Percentiles rank a stretch among this genome's conserved stretches.
phyloP scores from a whole-genome alignment of 2,329 filamentous ascomycete genomes.

The Xylariaceae sp. region DNA sequence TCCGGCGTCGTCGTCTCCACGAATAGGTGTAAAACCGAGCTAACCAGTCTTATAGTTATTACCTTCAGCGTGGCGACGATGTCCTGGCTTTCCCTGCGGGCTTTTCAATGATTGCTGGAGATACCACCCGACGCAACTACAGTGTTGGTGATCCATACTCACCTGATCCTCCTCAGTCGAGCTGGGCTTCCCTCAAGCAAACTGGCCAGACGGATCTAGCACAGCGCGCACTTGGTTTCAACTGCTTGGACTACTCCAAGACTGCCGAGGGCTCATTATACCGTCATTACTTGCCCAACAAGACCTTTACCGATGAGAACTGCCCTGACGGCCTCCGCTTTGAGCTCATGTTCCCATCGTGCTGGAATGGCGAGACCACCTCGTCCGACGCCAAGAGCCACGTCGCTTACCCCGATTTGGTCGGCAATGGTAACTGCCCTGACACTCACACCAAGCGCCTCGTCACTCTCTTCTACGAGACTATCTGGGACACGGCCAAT shows the following conservation, averaged over 20 bases:
- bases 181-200: conserved; percentile 63
- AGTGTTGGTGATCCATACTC: conserved; percentile 64
- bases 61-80: conserved; percentile 65
- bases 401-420: conserved; percentile 73
- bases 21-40: neutral
- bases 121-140: conserved; percentile 66
- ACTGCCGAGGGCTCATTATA: conserved; percentile 70
- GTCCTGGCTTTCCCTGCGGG: conserved; percentile 72
- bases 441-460: conserved; percentile 64
- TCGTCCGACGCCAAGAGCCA: conserved; percentile 59
- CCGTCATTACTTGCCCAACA: conserved; percentile 79
- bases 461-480: conserved; percentile 79
- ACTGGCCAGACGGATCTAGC: conserved; percentile 65
- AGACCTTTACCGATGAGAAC: conserved; percentile 74
- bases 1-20: too few relatives aligned
- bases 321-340: conserved; percentile 79
- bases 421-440: conserved; percentile 76
- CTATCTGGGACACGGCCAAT: conserved; percentile 72
- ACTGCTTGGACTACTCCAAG: conserved; percentile 80
- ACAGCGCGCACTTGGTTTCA: conserved; percentile 88
- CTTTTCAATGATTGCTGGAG: conserved; percentile 82
- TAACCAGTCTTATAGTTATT: conserved; percentile 60
- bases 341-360: conserved; percentile 85
- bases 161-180: conserved; percentile 63
- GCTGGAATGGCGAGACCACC: conserved; percentile 75